Conservation (phyloP, 441 rosid genomes). For the Dalechampia spathulata region DNA sequence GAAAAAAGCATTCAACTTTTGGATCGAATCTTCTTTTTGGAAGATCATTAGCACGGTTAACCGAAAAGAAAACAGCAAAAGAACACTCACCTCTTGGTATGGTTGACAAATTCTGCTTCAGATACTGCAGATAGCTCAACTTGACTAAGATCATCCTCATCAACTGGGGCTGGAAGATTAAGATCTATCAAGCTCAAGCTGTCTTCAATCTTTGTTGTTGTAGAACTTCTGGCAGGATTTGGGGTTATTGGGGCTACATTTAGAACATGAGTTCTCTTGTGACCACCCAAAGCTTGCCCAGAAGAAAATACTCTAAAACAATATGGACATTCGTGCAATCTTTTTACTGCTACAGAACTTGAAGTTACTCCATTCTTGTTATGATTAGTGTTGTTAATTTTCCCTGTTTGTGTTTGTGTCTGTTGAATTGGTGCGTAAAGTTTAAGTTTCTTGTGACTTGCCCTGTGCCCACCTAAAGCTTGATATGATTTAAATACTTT, state of each 20-base stretch:
- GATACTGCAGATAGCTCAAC: slow-evolving; percentile 73
- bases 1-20: slow-evolving; percentile 26
- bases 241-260: slow-evolving; percentile 26
- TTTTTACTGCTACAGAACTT: slow-evolving; percentile 24
- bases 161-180: slow-evolving; percentile 82
- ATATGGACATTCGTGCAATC: slow-evolving; percentile 71
- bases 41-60: background rate
- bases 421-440: slow-evolving; percentile 16
- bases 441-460: slow-evolving; percentile 50
- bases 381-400: background rate
- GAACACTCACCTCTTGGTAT: slow-evolving; percentile 25
- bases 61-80: slow-evolving; percentile 18
- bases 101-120: slow-evolving; percentile 62
- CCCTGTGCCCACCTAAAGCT: slow-evolving; percentile 54
- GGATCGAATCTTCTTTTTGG: slow-evolving; percentile 28
- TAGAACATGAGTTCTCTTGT: slow-evolving; percentile 74
- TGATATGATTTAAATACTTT: slow-evolving; percentile 45
- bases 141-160: slow-evolving; percentile 59
- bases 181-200: slow-evolving; percentile 61
- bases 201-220: slow-evolving; percentile 28
- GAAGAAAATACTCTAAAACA: slow-evolving; percentile 78
- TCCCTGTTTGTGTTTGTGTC: slow-evolving; percentile 23
- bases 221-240: slow-evolving; percentile 15
- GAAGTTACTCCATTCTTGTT: slow-evolving; percentile 25
- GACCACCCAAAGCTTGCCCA: slow-evolving; percentile 98